Evolutionary conservation across 2,329 filamentous ascomycete species (phyloP).

Genomic region (Talaromyces verruculosus): DNA sequence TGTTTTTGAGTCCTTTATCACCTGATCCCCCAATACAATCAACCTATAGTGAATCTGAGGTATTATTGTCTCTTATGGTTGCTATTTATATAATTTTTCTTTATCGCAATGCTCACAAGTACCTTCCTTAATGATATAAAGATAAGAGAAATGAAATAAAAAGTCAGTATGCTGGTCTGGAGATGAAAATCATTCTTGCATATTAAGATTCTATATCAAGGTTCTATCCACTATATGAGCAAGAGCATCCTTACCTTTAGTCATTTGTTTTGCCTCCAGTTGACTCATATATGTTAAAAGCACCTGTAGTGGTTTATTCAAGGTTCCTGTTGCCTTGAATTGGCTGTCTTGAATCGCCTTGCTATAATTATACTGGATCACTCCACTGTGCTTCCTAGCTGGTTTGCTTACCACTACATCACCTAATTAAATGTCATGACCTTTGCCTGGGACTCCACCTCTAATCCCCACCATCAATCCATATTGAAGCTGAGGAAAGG

Average conservation of each 20-base stretch:
- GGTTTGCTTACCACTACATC: slow-evolving; percentile 29
- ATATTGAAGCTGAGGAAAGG: slow-evolving; percentile 17
- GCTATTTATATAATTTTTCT: background rate
- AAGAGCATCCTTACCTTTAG: background rate
- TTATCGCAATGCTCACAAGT: background rate
- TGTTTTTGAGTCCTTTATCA: background rate
- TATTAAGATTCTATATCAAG: background rate
- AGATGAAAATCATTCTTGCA: background rate
- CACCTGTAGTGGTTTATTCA: background rate
- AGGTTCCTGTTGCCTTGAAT: background rate
- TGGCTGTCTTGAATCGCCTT: background rate
- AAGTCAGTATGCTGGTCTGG: background rate
- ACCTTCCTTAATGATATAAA: background rate
- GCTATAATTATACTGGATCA: background rate
- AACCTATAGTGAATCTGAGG: background rate
- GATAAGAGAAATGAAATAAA: background rate
- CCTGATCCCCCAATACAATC: background rate
- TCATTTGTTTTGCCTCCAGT: background rate
- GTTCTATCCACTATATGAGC: background rate
- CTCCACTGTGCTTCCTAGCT: background rate
- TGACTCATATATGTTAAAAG: background rate
- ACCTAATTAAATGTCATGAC: slow-evolving; percentile 25
- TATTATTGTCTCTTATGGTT: background rate
- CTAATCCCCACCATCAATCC: slow-evolving; percentile 24
- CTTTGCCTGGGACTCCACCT: slow-evolving; percentile 18